These are phyloP conservation scores for Medicago arabica DNA, from an alignment of 306 rosid species.

Conservation along the genomic window DNA sequence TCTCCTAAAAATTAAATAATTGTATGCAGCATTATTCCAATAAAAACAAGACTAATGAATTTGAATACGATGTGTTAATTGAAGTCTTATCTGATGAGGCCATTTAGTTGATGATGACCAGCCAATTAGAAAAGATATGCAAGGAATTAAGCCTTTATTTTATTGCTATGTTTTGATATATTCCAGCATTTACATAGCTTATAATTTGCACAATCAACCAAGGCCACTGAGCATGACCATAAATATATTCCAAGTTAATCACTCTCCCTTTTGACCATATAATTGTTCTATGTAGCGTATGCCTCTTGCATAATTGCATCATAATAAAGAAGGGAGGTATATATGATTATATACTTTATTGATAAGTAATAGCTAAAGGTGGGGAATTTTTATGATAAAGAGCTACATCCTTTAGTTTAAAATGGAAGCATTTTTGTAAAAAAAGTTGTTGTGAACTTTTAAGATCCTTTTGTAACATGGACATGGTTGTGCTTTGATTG, in stretches of 20 bases:
- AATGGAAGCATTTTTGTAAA: slow-evolving; percentile 44
- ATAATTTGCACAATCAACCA: slow-evolving; percentile 29
- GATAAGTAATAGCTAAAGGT: slow-evolving; percentile 42
- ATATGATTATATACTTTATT: slow-evolving; percentile 38
- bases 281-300: slow-evolving; percentile 36
- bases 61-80: not conserved
- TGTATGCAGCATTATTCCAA: too few species aligned
- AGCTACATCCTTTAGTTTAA: slow-evolving; percentile 43
- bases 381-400: slow-evolving; percentile 47
- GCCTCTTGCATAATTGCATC: slow-evolving; percentile 38
- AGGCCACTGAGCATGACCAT: slow-evolving; percentile 44
- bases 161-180: slow-evolving; percentile 42
- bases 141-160: slow-evolving; percentile 20
- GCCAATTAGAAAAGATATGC: slow-evolving; percentile 34
- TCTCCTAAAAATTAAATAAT: too few species aligned
- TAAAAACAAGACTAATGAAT: too few species aligned
- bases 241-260: slow-evolving; percentile 46
- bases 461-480: too few species aligned
- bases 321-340: slow-evolving; percentile 41
- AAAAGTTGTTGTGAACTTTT: not conserved
- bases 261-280: slow-evolving; percentile 45
- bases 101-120: slow-evolving; percentile 39
- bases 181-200: slow-evolving; percentile 36
- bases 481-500: too few species aligned
- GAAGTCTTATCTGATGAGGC: slow-evolving; percentile 34